A percentile compares a stretch with the other conserved stretches of the same genome.
phyloP scores from a whole-genome alignment of 768 basidiomycete genomes.

The Rhizopogon roseolus region DNA sequence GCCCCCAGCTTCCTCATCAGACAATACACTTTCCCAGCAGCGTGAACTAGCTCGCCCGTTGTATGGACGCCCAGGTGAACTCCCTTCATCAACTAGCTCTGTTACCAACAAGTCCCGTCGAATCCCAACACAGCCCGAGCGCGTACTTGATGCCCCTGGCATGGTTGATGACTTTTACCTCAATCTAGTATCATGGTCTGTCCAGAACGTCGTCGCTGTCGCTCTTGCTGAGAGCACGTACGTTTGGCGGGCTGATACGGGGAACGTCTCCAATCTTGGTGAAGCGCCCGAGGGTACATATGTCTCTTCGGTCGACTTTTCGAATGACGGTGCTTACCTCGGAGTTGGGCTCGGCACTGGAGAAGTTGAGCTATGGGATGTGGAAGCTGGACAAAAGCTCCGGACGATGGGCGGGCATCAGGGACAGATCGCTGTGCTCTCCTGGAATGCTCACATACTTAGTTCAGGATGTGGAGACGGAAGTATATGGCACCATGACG shows the following conservation, averaged over 20 bases:
- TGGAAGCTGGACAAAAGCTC: slow-evolving; percentile 70
- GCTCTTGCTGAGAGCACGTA: slow-evolving; percentile 85
- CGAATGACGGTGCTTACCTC: slow-evolving; percentile 75
- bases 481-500: slow-evolving; percentile 95
- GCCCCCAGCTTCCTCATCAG: slow-evolving; percentile 74
- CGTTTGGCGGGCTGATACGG: slow-evolving; percentile 92
- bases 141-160: slow-evolving; percentile 94
- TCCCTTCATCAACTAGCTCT: slow-evolving; percentile 60
- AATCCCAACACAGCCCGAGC: slow-evolving; percentile 82
- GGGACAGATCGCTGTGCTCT: slow-evolving; percentile 76
- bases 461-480: slow-evolving; percentile 91
- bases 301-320: slow-evolving; percentile 74
- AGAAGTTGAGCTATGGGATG: slow-evolving; percentile 94
- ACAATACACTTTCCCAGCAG: slow-evolving; percentile 69
- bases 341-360: slow-evolving; percentile 79
- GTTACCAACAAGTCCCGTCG: slow-evolving; percentile 70
- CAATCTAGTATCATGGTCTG: slow-evolving; percentile 89
- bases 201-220: slow-evolving; percentile 82
- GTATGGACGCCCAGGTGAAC: slow-evolving; percentile 61
- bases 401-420: slow-evolving; percentile 90
- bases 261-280: slow-evolving; percentile 72
- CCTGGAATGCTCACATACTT: slow-evolving; percentile 85
- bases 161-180: slow-evolving; percentile 96
- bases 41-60: slow-evolving; percentile 74
- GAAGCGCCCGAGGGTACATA: slow-evolving; percentile 74